These are phyloP conservation scores for Didymella sp. DNA, from an alignment of 2,329 filamentous ascomycete species.

Conservation along the genomic window DNA sequence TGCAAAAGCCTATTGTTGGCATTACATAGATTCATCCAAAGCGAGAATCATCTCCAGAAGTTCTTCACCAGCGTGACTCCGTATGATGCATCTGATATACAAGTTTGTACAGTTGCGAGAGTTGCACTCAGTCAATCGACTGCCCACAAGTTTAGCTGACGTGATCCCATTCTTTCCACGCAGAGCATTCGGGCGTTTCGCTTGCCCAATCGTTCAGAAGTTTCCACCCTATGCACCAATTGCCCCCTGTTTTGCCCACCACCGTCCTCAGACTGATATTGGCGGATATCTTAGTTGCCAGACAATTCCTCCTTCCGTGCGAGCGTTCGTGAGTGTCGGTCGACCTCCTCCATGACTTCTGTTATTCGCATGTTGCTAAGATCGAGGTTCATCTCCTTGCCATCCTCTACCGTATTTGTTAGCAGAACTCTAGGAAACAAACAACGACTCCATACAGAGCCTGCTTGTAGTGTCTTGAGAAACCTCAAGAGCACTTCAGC, in stretches of 20 bases:
- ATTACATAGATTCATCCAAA: conserved; percentile 30
- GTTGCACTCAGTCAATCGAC: neutral
- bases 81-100: conserved; percentile 28
- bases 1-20: conserved; percentile 21
- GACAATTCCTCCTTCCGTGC: conserved; percentile 82
- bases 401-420: conserved; percentile 71
- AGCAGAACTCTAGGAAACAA: conserved; percentile 12
- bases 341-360: conserved; percentile 85
- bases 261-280: neutral
- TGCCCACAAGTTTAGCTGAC: neutral
- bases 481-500: neutral
- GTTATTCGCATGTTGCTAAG: conserved; percentile 82
- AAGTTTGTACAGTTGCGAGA: conserved; percentile 20
- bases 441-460: neutral
- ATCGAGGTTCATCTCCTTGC: conserved; percentile 86
- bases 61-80: conserved; percentile 35
- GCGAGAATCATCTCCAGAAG: conserved; percentile 16
- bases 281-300: conserved; percentile 43
- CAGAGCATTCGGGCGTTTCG: neutral
- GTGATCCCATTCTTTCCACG: no score
- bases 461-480: neutral
- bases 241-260: neutral
- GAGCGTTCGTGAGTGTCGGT: conserved; percentile 83
- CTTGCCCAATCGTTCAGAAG: neutral
- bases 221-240: no score